Evolutionary conservation across 495 filamentous ascomycete species (phyloP).

Genomic region (Hypomontagnella monticulosa): DNA sequence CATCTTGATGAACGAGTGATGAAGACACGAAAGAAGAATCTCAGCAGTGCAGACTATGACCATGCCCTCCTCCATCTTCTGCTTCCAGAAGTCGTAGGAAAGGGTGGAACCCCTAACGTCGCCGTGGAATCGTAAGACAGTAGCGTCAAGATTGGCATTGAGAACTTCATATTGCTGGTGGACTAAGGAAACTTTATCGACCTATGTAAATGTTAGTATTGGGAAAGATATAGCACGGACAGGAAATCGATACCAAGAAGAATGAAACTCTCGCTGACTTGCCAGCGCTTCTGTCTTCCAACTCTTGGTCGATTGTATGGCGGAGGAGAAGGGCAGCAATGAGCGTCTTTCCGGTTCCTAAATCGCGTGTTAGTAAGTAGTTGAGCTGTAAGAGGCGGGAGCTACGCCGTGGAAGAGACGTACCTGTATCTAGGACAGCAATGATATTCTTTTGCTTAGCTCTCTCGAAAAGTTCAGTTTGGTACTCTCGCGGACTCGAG

Average conservation of each 20-base stretch:
- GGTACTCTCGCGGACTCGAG: conserved; percentile 85
- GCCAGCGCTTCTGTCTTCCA: conserved; percentile 72
- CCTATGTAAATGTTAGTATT: conserved; percentile 52
- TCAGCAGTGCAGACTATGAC: conserved; percentile 95
- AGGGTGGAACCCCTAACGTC: conserved; percentile 64
- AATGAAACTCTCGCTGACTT: conserved; percentile 74
- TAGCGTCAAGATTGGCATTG: conserved; percentile 82
- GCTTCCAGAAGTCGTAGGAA: conserved; percentile 73
- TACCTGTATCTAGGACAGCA: conserved; percentile 93
- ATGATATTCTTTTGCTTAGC: conserved; percentile 90
- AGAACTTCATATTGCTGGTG: conserved; percentile 91
- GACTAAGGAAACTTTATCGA: conserved; percentile 88
- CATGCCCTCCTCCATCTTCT: conserved; percentile 75
- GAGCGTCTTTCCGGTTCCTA: conserved; percentile 94
- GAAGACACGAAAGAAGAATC: conserved; percentile 80
- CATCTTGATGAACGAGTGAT: conserved; percentile 83
- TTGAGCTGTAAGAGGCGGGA: background rate
- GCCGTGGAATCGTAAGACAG: conserved; percentile 81
- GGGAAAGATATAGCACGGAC: background rate
- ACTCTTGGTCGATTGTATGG: conserved; percentile 79
- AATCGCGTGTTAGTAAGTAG: conserved; percentile 16
- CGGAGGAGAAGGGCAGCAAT: conserved; percentile 90
- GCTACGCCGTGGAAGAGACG: background rate
- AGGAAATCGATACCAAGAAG: conserved; percentile 70
- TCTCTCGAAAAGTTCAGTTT: conserved; percentile 89